These are phyloP conservation scores for Kalaharituber pfeilii DNA, from an alignment of 2,329 filamentous ascomycete genomes.

Conservation along the genomic window DNA sequence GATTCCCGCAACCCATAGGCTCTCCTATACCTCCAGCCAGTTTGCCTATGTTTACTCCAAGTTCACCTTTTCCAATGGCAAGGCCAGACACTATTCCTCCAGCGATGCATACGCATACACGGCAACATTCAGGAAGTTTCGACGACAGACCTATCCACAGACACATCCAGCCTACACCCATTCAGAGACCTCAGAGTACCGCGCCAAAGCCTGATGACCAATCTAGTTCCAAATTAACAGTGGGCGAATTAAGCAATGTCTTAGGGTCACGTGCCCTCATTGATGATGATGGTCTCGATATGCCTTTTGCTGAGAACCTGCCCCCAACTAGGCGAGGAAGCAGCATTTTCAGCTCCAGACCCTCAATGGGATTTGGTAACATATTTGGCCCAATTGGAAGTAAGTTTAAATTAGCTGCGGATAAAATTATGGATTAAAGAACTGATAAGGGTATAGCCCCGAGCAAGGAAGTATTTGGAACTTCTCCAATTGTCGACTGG, in stretches of 20 bases:
- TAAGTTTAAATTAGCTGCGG: constrained; percentile 23
- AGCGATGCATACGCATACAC: constrained; percentile 23
- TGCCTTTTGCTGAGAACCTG: constrained; percentile 25
- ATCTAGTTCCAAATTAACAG: constrained; percentile 29
- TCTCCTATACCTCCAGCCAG: constrained; percentile 13
- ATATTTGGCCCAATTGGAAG: constrained; percentile 30
- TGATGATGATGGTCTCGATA: constrained; percentile 52
- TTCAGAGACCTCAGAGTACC: constrained; percentile 65
- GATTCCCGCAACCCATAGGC: background rate
- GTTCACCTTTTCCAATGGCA: constrained; percentile 15
- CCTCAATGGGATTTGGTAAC: constrained; percentile 28
- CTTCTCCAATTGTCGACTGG: background rate
- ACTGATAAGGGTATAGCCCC: background rate
- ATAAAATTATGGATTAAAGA: too few relatives aligned
- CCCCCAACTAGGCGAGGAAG: constrained; percentile 18
- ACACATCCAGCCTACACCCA: constrained; percentile 47
- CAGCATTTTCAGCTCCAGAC: constrained; percentile 27
- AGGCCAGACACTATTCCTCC: background rate
- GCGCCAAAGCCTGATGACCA: constrained; percentile 28
- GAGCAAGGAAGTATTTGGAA: background rate
- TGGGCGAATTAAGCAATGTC: constrained; percentile 59
- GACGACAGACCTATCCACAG: constrained; percentile 49
- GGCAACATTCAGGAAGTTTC: constrained; percentile 35
- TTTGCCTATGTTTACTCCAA: constrained; percentile 15
- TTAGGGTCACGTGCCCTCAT: constrained; percentile 81